Percentiles rank a stretch among this genome's conserved stretches.
phyloP scores from a whole-genome alignment of 768 basidiomycete species.

The Hypsizygus marmoreus region DNA sequence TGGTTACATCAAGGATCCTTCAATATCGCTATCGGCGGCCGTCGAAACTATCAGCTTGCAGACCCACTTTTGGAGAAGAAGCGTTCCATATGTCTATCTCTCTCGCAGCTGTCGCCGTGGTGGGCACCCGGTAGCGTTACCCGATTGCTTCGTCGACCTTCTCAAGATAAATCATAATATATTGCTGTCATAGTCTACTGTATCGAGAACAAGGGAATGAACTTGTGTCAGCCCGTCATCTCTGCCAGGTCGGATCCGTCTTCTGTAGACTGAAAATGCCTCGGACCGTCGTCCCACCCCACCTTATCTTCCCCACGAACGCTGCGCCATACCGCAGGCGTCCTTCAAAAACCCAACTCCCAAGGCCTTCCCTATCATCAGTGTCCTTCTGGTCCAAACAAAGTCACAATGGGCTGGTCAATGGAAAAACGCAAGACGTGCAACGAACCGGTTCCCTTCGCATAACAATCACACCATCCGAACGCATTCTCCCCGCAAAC shows the following conservation, averaged over 20 bases:
- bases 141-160: too few relatives aligned
- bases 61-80: too few relatives aligned
- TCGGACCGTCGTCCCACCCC: slow-evolving; percentile 35
- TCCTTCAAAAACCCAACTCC: slow-evolving; percentile 61
- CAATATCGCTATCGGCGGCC: too few relatives aligned
- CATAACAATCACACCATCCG: slow-evolving; percentile 61
- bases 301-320: slow-evolving; percentile 58
- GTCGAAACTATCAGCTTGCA: too few relatives aligned
- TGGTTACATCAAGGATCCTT: too few relatives aligned
- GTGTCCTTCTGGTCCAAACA: slow-evolving; percentile 37
- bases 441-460: slow-evolving; percentile 58
- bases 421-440: slow-evolving; percentile 11
- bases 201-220: neutral
- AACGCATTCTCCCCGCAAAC: slow-evolving; percentile 58
- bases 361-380: slow-evolving; percentile 38
- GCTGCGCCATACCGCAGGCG: slow-evolving; percentile 47
- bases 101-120: too few relatives aligned
- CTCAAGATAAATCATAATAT: too few relatives aligned
- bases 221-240: slow-evolving; percentile 11
- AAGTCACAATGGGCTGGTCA: slow-evolving; percentile 5
- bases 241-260: slow-evolving; percentile 19
- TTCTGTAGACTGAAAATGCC: slow-evolving; percentile 65
- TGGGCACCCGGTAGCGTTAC: too few relatives aligned
- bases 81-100: too few relatives aligned
- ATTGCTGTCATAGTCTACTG: too few relatives aligned